A percentile compares a stretch with the other conserved stretches of the same genome.
Evolutionary conservation across 2,329 filamentous ascomycete species (phyloP).

Genomic region (Beauveria asiatica): DNA sequence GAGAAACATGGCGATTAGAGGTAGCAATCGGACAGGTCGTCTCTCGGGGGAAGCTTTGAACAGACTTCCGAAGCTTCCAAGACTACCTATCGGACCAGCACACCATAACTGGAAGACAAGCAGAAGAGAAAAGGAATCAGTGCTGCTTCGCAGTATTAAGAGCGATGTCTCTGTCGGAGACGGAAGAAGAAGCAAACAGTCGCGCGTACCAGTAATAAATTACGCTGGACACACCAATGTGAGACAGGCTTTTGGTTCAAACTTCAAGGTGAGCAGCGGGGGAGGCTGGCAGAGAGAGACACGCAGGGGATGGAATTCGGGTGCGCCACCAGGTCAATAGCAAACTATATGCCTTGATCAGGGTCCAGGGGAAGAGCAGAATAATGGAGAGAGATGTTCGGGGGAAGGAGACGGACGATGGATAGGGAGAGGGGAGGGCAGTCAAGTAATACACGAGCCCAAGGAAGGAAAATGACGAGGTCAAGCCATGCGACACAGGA

Average conservation of each 20-base stretch:
- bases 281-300: conserved; percentile 7
- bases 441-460: not conserved
- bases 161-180: not conserved
- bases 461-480: not conserved
- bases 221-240: conserved; percentile 5
- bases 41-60: not conserved
- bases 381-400: not conserved
- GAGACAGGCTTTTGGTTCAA: conserved; percentile 5
- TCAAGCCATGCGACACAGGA: not conserved
- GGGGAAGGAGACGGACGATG: not conserved
- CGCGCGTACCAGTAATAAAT: conserved; percentile 3
- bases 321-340: not conserved
- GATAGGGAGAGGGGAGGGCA: not conserved
- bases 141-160: not conserved
- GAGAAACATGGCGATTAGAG: conserved; percentile 24
- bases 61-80: not conserved
- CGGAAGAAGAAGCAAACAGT: conserved; percentile 9
- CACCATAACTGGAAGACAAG: not conserved
- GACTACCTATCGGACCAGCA: not conserved
- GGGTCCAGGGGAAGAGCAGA: not conserved
- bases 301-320: not conserved
- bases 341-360: not conserved
- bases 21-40: not conserved
- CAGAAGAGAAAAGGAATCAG: not conserved
- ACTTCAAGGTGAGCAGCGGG: not conserved